Conservation (phyloP, 495 filamentous ascomycete genomes). For the Hypoxylon fragiforme region DNA sequence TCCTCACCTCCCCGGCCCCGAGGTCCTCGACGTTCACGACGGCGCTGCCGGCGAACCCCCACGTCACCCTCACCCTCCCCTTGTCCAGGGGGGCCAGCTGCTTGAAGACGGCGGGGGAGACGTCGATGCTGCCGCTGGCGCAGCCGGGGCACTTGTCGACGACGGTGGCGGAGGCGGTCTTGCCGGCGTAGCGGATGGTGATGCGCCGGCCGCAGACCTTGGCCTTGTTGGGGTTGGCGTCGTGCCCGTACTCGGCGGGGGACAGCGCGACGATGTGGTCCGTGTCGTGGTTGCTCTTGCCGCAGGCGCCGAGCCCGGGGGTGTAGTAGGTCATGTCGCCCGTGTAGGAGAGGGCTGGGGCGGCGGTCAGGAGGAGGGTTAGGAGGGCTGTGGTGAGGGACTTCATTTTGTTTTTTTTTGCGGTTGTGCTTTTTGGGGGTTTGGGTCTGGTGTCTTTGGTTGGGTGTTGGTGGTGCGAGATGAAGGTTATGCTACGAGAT, state of each 20-base stretch:
- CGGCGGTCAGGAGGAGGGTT: slow-evolving; percentile 7
- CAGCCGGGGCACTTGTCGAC: slow-evolving; percentile 80
- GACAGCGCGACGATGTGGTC: slow-evolving; percentile 50
- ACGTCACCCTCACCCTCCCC: slow-evolving; percentile 45
- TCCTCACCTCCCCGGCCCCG: not conserved
- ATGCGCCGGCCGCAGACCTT: slow-evolving; percentile 67
- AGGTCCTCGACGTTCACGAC: slow-evolving; percentile 5
- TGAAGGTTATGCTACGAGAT: not conserved
- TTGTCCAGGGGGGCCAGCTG: slow-evolving; percentile 41
- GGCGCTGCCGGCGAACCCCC: slow-evolving; percentile 26
- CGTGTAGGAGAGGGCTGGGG: slow-evolving; percentile 25
- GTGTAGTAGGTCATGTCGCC: slow-evolving; percentile 54
- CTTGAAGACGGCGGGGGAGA: slow-evolving; percentile 50
- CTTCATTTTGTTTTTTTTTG: slow-evolving; percentile 5
- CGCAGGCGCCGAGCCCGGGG: slow-evolving; percentile 52
- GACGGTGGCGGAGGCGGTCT: slow-evolving; percentile 59
- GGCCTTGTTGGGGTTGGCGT: slow-evolving; percentile 53
- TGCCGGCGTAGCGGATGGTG: slow-evolving; percentile 60
- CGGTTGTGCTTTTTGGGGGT: not conserved
- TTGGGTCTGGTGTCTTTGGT: not conserved
- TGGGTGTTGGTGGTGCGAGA: not conserved
- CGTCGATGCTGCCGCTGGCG: slow-evolving; percentile 47
- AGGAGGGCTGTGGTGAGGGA: slow-evolving; percentile 15
- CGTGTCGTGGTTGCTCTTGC: slow-evolving; percentile 41
- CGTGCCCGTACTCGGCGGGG: slow-evolving; percentile 45